phyloP scores from a whole-genome alignment of 257 asterid species.

The Euphrasia confusa region DNA sequence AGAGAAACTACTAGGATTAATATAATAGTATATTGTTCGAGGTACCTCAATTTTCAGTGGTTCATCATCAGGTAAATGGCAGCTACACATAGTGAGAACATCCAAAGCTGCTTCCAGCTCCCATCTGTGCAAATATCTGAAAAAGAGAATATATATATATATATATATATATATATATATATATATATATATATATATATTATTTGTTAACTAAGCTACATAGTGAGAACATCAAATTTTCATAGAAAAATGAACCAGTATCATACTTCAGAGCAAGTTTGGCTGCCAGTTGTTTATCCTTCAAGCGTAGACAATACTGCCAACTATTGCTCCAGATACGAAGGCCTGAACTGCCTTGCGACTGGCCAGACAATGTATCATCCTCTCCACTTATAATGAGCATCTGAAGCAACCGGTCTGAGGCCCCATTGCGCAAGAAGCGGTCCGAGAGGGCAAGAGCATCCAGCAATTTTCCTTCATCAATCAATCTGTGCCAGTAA shows the following conservation, averaged over 20 bases:
- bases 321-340: conserved; percentile 75
- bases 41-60: conserved; percentile 72
- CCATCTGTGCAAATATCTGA: conserved; percentile 80
- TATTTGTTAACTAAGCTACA: conserved; percentile 16
- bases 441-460: conserved; percentile 97
- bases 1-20: conserved; percentile 14
- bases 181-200: conserved; percentile 20
- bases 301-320: conserved; percentile 92
- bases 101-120: conserved; percentile 92
- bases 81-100: conserved; percentile 91
- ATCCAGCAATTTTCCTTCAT: conserved; percentile 85
- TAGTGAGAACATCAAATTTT: conserved; percentile 16
- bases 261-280: conserved; percentile 79
- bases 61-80: conserved; percentile 67
- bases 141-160: conserved; percentile 19
- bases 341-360: conserved; percentile 53
- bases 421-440: conserved; percentile 84
- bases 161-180: not conserved
- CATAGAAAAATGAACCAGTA: conserved; percentile 29
- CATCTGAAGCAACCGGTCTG: conserved; percentile 82
- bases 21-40: conserved; percentile 16
- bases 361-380: conserved; percentile 37
- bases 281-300: conserved; percentile 84
- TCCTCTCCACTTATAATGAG: conserved; percentile 67
- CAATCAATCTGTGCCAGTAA: conserved; percentile 58